phyloP scores from a whole-genome alignment of 306 rosid species.

The Psophocarpus tetragonolobus region DNA sequence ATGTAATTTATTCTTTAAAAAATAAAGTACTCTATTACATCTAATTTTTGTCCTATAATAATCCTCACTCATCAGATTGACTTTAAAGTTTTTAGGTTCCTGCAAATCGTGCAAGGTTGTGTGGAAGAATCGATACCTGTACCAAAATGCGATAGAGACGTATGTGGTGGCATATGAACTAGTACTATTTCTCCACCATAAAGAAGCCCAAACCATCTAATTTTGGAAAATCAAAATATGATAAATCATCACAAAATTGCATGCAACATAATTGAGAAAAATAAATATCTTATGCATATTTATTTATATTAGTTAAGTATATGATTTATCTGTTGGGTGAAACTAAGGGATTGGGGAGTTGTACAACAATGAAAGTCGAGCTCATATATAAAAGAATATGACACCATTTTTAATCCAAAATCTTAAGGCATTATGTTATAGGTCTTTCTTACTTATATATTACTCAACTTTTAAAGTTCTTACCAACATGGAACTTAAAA shows the following conservation, averaged over 20 bases:
- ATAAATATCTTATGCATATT: neutral
- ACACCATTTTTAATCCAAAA: too few species aligned
- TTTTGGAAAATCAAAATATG: neutral
- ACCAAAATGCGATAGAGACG: constrained; percentile 29
- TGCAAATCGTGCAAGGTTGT: constrained; percentile 15
- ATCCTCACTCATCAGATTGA: neutral
- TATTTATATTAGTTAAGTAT: neutral
- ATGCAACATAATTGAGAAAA: constrained; percentile 11
- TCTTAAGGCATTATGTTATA: too few species aligned
- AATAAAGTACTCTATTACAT: too few species aligned
- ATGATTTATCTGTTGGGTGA: too few species aligned
- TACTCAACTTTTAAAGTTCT: too few species aligned
- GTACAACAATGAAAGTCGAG: too few species aligned
- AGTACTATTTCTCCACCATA: constrained; percentile 32
- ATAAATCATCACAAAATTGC: neutral
- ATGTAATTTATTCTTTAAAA: too few species aligned
- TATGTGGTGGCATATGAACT: constrained; percentile 25
- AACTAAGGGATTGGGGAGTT: too few species aligned
- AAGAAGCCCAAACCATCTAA: constrained; percentile 24
- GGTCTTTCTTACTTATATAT: too few species aligned
- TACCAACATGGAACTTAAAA: too few species aligned
- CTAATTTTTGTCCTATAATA: neutral
- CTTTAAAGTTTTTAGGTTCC: constrained; percentile 26
- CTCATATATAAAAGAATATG: too few species aligned
- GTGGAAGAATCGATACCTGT: constrained; percentile 40